These are phyloP conservation scores for Globisporangium parvum DNA, from an alignment of 352 stramenopile species.

Conservation along the genomic window DNA sequence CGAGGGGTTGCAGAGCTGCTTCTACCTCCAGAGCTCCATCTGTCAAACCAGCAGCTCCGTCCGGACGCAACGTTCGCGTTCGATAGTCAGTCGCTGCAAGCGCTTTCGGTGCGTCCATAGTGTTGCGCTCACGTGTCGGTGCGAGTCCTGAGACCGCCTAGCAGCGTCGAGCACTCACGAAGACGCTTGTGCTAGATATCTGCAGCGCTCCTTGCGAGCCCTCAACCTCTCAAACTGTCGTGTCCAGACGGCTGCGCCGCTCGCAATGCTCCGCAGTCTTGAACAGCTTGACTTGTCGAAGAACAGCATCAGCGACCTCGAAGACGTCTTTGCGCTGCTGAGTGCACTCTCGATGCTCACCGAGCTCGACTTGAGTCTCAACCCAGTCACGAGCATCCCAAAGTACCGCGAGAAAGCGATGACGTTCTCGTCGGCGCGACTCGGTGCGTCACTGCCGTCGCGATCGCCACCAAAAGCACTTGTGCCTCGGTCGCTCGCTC, in stretches of 20 bases:
- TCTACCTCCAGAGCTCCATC: slow-evolving; percentile 54
- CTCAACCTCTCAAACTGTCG: slow-evolving; percentile 61
- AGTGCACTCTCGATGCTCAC: slow-evolving; percentile 31
- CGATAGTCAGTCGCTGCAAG: slow-evolving; percentile 31
- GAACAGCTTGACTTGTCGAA: slow-evolving; percentile 62
- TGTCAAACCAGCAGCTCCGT: slow-evolving; percentile 51
- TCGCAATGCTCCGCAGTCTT: slow-evolving; percentile 32
- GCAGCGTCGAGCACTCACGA: no score
- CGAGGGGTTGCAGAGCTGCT: slow-evolving; percentile 40
- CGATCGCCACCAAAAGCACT: not conserved
- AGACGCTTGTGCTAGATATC: not conserved
- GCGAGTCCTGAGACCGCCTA: no score
- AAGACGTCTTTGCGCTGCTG: slow-evolving; percentile 64
- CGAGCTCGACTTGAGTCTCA: slow-evolving; percentile 56
- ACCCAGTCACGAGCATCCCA: slow-evolving; percentile 37
- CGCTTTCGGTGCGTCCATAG: slow-evolving; percentile 26
- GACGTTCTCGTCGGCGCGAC: slow-evolving; percentile 54
- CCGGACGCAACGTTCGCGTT: slow-evolving; percentile 32
- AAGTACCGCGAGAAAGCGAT: slow-evolving; percentile 75
- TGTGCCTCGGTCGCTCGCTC: not conserved
- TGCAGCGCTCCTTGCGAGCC: slow-evolving; percentile 45
- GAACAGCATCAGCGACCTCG: slow-evolving; percentile 53
- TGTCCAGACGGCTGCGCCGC: slow-evolving; percentile 20
- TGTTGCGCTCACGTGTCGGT: not conserved
- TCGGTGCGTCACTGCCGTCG: slow-evolving; percentile 24